Conservation (phyloP, 306 rosid species). For the Sicyos edulis region DNA sequence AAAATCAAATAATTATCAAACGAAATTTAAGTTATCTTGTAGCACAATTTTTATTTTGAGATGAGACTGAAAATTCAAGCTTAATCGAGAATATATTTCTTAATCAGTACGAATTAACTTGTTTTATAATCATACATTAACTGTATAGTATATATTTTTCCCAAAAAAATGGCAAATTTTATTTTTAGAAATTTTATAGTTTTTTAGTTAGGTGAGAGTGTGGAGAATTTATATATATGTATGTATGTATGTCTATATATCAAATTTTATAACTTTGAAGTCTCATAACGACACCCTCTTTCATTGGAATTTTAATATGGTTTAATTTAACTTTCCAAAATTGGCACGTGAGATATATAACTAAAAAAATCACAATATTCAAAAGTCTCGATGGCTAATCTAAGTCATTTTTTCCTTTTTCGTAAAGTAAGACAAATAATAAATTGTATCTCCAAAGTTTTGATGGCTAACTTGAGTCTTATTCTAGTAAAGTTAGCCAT, state of each 20-base stretch:
- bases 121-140: too few relatives aligned
- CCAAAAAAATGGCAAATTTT: too few relatives aligned
- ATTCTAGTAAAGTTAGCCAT: background rate
- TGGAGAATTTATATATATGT: background rate
- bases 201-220: too few relatives aligned
- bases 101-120: too few relatives aligned
- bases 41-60: too few relatives aligned
- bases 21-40: too few relatives aligned
- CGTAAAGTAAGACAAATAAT: background rate
- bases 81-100: too few relatives aligned
- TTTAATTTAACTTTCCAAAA: background rate
- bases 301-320: background rate
- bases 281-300: background rate
- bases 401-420: background rate
- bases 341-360: background rate
- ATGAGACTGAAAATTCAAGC: too few relatives aligned
- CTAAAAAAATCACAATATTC: background rate
- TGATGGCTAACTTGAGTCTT: background rate
- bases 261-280: background rate
- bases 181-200: background rate
- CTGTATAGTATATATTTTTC: too few relatives aligned
- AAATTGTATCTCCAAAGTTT: background rate
- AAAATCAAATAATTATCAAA: too few relatives aligned
- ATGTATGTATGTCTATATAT: too few relatives aligned
- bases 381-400: conserved; percentile 9